These are phyloP conservation scores for Phytophthora europaea DNA, from an alignment of 352 stramenopile genomes.

Conservation along the genomic window DNA sequence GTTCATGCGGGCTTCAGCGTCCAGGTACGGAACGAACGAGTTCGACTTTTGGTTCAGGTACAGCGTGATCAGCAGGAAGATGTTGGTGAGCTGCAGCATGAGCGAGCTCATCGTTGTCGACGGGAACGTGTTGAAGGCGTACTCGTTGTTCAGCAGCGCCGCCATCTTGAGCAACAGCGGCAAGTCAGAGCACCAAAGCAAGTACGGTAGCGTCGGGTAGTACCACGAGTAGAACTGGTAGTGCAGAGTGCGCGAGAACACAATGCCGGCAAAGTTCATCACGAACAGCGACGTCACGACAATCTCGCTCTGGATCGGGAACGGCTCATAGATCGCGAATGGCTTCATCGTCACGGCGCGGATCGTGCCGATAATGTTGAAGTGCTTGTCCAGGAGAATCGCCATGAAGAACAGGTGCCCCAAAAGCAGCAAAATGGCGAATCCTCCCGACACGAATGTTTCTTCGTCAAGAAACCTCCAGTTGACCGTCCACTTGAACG, in stretches of 20 bases:
- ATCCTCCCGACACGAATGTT: slow-evolving; percentile 75
- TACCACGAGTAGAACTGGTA: slow-evolving; percentile 99
- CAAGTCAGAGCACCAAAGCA: slow-evolving; percentile 93
- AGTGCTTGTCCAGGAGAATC: slow-evolving; percentile 87
- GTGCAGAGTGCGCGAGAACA: slow-evolving; percentile 97
- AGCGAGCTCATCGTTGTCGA: slow-evolving; percentile 92
- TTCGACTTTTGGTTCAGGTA: slow-evolving; percentile 75
- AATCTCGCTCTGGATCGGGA: slow-evolving; percentile 86
- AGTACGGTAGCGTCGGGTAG: slow-evolving; percentile 95
- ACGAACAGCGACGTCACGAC: slow-evolving; percentile 90
- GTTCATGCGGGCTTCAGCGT: slow-evolving; percentile 75
- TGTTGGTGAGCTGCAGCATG: slow-evolving; percentile 94
- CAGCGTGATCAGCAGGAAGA: slow-evolving; percentile 84
- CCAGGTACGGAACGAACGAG: slow-evolving; percentile 80
- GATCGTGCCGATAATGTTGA: slow-evolving; percentile 81
- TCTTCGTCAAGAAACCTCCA: slow-evolving; percentile 94
- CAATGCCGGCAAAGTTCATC: slow-evolving; percentile 98
- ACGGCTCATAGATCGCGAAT: slow-evolving; percentile 78
- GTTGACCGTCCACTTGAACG: slow-evolving; percentile 99
- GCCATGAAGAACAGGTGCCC: slow-evolving; percentile 79
- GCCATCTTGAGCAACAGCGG: slow-evolving; percentile 88
- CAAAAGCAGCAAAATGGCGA: slow-evolving; percentile 66
- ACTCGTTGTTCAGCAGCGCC: slow-evolving; percentile 85
- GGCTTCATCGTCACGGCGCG: slow-evolving; percentile 77
- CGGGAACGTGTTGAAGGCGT: slow-evolving; percentile 97